phyloP scores from a whole-genome alignment of 2,329 filamentous ascomycete species.

The Trichoderma cornu-damae region DNA sequence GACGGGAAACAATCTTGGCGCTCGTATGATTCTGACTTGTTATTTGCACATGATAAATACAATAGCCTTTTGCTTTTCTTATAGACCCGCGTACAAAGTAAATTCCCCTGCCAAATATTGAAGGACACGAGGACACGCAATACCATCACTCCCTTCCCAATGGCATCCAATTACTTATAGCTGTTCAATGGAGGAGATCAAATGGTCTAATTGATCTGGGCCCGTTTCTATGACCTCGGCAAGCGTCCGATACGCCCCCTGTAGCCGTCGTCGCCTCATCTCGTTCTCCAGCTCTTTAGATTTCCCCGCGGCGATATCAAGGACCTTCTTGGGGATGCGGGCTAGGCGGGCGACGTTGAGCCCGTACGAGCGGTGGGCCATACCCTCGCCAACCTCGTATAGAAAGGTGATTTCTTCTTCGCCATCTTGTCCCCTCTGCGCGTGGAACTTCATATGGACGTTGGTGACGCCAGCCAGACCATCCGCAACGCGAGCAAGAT shows the following conservation, averaged over 20 bases:
- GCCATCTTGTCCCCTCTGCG: conserved; percentile 37
- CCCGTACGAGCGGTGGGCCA: conserved; percentile 90
- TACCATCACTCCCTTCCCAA: background rate
- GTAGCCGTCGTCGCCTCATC: conserved; percentile 59
- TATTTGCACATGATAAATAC: conserved; percentile 14
- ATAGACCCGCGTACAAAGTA: background rate
- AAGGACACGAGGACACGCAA: background rate
- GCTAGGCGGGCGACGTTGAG: conserved; percentile 88
- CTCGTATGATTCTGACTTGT: conserved; percentile 5
- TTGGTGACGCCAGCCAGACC: conserved; percentile 70
- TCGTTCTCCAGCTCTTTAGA: conserved; percentile 74
- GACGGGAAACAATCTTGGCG: conserved; percentile 11
- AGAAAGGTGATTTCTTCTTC: conserved; percentile 86
- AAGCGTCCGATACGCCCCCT: conserved; percentile 42
- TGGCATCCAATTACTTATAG: conserved; percentile 37
- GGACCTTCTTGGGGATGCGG: conserved; percentile 67
- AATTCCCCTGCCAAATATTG: background rate
- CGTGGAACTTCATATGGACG: conserved; percentile 87
- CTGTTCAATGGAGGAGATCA: conserved; percentile 55
- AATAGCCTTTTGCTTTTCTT: conserved; percentile 4
- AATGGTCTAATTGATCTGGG: conserved; percentile 45
- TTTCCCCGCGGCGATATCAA: conserved; percentile 75
- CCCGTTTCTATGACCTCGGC: conserved; percentile 36
- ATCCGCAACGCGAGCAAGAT: conserved; percentile 64
- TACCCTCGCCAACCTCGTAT: conserved; percentile 86